Base-by-base conservation (phyloP, 2,329 filamentous ascomycete genomes). In the Didymella arachidicola region DNA sequence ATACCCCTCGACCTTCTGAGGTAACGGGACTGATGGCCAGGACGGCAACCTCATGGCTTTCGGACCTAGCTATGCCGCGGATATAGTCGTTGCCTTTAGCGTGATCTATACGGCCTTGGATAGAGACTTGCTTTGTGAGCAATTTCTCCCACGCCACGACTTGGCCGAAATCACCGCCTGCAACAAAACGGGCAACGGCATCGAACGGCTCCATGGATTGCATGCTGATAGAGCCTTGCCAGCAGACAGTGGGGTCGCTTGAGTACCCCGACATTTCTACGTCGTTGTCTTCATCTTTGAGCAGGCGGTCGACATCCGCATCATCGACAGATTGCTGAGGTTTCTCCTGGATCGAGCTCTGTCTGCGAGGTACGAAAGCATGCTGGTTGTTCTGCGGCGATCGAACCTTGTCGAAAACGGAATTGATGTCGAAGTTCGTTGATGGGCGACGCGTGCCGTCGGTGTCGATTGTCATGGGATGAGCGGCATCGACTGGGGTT, bases 11-110 rank as follows among this genome's bases (percentile, higher is more conserved):
- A 0, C 81, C 80, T 5, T 81, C 77, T 4, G 87, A 82, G 22
- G 89, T 86, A 1, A 87, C 85, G 1, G 84, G 81, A 18, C 84
- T 84, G 32, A 98, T 79, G 43, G 87, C 87, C 19, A 96, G 86
- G 22, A 98, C 90, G 1, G 92, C 85, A 6, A 99, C 87, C 70
- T 98, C 95, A 2, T 91, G 93, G 49, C 88, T 88, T 51, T 86
- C 85, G 72, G 90, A 94, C 76, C 91, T 96, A 12, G 92, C 87
- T 60, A 98, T 82, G 49, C 92, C 88, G 72, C 92, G 95, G 0
- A 99, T 87, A 70, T 99, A 99, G 61, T 96, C 92, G 56, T 93
- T 92, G 11, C 94, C 95, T 64, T 89, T 90, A 59, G 89, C 85
- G 66, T 92, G 87, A 50, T 91, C 87, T 59, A 99, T 95, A 18